Base-by-base conservation (phyloP, 2,329 filamentous ascomycete genomes). In the Ophiocordyceps camponoti-floridani region DNA sequence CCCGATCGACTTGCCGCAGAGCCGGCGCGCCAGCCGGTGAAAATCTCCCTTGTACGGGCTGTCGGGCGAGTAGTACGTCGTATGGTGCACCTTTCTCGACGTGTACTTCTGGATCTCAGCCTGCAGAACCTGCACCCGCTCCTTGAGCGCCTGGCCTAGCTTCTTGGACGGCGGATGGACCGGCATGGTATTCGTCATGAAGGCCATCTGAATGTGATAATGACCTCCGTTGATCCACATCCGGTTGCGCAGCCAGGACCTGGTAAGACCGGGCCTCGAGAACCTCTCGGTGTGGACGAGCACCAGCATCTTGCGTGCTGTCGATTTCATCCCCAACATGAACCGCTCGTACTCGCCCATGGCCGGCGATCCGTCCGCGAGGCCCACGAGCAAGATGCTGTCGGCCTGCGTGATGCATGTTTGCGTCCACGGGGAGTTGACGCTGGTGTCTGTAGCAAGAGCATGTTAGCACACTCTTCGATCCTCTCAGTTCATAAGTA, bases 71-170 rank as follows among this genome's bases (percentile, higher is more conserved):
- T 96, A 98, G 33, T 94, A 76, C 0, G 87, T 83, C 3, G 80
- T 83, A 53, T 94, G 87, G 26, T 84, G 79, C n/a, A 94, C 79
- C 51, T 84, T 82, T n/a, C 86, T 76, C 1, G 87, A 94, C 0
- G 93, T 96, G 59, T 95, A 98, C 58, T 95, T 96, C 57, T 96
- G 89, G 18, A 98, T 95, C 58, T 96, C 91, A 0, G 91, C 91
- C 58, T 96, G 91, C 4, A 98, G 62, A 6, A 91, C 87, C 59
- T 98, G 89, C 5, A 98, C 91, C 33, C 88, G 72, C 56, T 95
- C 84, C 59, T 95, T 96, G 48, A 98, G 66, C 1, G 82, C 86
- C 4, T 82, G 83, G 1, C 89, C 87, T 14, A 94, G 81, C 44
- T 82, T 81, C 53, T 86, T 85, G 1, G 77, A 73, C 13, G 79